Base-by-base conservation (phyloP, 441 rosid genomes). In the Pelargonium fulgidum region DNA sequence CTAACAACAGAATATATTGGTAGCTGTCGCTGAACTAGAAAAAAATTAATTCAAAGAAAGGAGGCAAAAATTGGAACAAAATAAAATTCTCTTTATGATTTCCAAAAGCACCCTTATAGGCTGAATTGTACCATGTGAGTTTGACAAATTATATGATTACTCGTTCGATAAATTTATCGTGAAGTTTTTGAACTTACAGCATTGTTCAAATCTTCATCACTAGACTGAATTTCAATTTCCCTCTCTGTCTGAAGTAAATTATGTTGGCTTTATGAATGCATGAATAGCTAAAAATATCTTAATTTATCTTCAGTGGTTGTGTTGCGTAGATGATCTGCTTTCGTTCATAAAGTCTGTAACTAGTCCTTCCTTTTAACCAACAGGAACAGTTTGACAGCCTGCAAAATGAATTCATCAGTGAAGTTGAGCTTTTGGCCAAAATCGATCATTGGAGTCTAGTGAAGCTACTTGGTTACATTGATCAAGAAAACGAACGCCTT, bases 361-460 rank as follows among this genome's bases (percentile, higher is more conserved):
- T n/a, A 14, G 14, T 50, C 58, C 58, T 50, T 50, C 58, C 58
- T 14, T 14, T 50, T 16, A 50, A 14, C 58, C 47, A 73, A 69
- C 77, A 94, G 99, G 97, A 89, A 82, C 81, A 77, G 64, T 87
- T 86, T 75, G 92, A 83, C 66, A 84, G 71, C 71, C 81, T 87
- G 73, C 83, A 68, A 76, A 81, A 84, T 64, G 97, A 94, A 79
- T 91, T 94, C 79, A 85, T 87, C 80, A 91, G 90, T 78, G 97
- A 94, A 85, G 89, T 91, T 77, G 91, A 90, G 74, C 97, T 94
- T 75, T 84, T 91, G 64, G 79, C 96, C 62, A 94, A 94, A 84
- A 91, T 94, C 3, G 99, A 91, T 19, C 99, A 94, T 68, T 81
- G 88, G 61, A 90, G 80, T 84, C 81, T 94, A 74, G 97, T 91